These are phyloP conservation scores for Colletotrichum orbiculare DNA, from an alignment of 2,329 filamentous ascomycete genomes.

Conservation along the genomic window DNA sequence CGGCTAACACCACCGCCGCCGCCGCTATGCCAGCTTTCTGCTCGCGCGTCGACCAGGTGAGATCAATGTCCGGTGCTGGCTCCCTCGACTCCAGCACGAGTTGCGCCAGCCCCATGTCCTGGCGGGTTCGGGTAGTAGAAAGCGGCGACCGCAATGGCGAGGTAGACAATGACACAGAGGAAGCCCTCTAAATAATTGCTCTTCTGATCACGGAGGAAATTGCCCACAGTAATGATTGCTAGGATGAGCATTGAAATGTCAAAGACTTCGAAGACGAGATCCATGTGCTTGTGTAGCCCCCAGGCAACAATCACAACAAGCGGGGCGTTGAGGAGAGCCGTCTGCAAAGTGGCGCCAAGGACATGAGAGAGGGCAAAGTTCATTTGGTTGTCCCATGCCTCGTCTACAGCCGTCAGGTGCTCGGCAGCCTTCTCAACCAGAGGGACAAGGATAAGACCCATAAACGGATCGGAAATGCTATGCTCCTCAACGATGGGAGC, in stretches of 20 bases:
- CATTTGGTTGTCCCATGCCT: slow-evolving; percentile 86
- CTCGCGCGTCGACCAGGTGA: background rate
- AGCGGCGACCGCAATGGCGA: slow-evolving; percentile 69
- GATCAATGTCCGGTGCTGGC: slow-evolving; percentile 1
- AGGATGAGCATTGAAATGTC: slow-evolving; percentile 85
- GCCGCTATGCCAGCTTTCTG: too few relatives aligned
- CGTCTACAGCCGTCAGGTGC: slow-evolving; percentile 85
- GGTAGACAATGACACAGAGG: slow-evolving; percentile 77
- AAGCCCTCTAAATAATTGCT: slow-evolving; percentile 91
- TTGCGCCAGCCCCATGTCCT: slow-evolving; percentile 17
- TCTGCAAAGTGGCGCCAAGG: slow-evolving; percentile 88
- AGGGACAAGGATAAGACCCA: slow-evolving; percentile 81
- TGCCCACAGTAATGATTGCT: slow-evolving; percentile 86
- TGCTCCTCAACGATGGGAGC: slow-evolving; percentile 62
- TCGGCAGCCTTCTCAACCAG: slow-evolving; percentile 89
- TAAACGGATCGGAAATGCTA: slow-evolving; percentile 63
- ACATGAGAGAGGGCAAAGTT: slow-evolving; percentile 89
- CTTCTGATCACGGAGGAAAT: slow-evolving; percentile 88
- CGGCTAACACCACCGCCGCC: too few relatives aligned
- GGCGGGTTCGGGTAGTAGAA: slow-evolving; percentile 64
- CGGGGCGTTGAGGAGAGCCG: slow-evolving; percentile 87
- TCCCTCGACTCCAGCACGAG: slow-evolving; percentile 15
- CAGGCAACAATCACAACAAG: slow-evolving; percentile 87
- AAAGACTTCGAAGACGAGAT: slow-evolving; percentile 88
- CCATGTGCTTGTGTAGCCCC: slow-evolving; percentile 77